Evolutionary conservation across 306 rosid genomes (phyloP).

Genomic region (Cicer bijugum): DNA sequence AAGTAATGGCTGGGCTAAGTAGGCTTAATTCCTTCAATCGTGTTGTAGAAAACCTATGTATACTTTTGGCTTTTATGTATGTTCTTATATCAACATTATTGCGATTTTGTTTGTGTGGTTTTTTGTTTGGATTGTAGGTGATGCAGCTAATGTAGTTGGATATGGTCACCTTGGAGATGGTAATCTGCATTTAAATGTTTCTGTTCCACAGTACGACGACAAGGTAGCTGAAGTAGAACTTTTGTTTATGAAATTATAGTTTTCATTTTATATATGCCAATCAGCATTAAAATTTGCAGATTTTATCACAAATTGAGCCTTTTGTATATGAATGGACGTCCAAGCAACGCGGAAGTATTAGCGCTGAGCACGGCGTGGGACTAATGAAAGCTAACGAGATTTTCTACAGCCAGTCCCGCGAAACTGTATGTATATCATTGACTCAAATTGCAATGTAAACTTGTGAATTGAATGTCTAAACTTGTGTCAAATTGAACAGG

Average conservation of each 20-base stretch:
- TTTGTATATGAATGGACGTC: conserved; percentile 97
- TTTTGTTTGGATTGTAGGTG: conserved; percentile 51
- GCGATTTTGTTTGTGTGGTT: background rate
- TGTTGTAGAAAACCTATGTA: background rate
- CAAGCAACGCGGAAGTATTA: conserved; percentile 79
- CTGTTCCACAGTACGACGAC: conserved; percentile 73
- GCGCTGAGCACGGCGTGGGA: conserved; percentile 96
- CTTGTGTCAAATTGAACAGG: conserved; percentile 56
- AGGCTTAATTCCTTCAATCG: background rate
- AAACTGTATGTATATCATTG: conserved; percentile 60
- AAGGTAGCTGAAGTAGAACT: conserved; percentile 53
- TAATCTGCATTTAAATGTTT: conserved; percentile 89
- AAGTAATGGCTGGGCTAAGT: background rate
- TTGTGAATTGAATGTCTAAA: conserved; percentile 33
- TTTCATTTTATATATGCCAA: conserved; percentile 12
- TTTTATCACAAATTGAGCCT: conserved; percentile 82
- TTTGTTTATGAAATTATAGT: conserved; percentile 15
- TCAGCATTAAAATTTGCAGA: conserved; percentile 53
- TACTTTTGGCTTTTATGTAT: background rate
- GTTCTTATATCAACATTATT: background rate
- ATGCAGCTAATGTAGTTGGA: conserved; percentile 69
- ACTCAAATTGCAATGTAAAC: conserved; percentile 29
- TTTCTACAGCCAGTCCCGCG: conserved; percentile 75
- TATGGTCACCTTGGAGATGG: conserved; percentile 97
- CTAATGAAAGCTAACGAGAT: conserved; percentile 89